These are phyloP conservation scores for Saccharum hybrid DNA, from an alignment of 202 grass and related monocot genomes.

Conservation along the genomic window DNA sequence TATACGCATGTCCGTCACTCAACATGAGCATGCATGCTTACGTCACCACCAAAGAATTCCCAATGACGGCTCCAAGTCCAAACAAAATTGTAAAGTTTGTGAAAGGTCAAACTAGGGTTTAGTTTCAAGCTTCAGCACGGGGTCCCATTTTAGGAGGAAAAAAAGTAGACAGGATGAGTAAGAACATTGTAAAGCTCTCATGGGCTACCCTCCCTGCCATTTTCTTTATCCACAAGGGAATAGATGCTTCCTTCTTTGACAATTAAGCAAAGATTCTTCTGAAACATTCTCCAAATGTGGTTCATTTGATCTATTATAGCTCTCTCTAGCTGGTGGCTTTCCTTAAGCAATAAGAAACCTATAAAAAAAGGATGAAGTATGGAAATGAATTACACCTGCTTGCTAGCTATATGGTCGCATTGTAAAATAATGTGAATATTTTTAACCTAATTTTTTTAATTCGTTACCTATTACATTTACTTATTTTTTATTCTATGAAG, in stretches of 20 bases:
- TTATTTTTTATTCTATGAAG: background rate
- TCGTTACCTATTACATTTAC: background rate
- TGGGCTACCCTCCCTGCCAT: conserved; percentile 43
- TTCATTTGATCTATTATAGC: conserved; percentile 37
- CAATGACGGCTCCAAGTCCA: conserved; percentile 34
- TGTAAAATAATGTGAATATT: background rate
- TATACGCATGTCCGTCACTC: conserved; percentile 27
- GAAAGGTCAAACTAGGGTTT: conserved; percentile 47
- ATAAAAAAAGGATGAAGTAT: background rate
- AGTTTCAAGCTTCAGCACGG: conserved; percentile 39
- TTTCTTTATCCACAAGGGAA: conserved; percentile 69
- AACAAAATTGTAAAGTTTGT: conserved; percentile 27
- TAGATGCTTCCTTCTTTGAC: conserved; percentile 96
- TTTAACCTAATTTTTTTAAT: background rate
- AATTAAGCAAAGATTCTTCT: conserved; percentile 88
- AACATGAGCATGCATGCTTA: conserved; percentile 38
- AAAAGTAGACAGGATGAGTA: conserved; percentile 66
- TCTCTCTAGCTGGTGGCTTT: conserved; percentile 32
- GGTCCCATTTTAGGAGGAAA: conserved; percentile 49
- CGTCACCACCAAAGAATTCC: conserved; percentile 44
- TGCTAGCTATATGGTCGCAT: background rate
- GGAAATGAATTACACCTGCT: background rate
- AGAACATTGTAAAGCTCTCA: conserved; percentile 64
- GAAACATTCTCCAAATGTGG: conserved; percentile 61
- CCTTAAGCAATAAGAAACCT: conserved; percentile 57